Evolutionary conservation across 1,284 basidiomycete species (phyloP).

Genomic region (Athelia sp.): DNA sequence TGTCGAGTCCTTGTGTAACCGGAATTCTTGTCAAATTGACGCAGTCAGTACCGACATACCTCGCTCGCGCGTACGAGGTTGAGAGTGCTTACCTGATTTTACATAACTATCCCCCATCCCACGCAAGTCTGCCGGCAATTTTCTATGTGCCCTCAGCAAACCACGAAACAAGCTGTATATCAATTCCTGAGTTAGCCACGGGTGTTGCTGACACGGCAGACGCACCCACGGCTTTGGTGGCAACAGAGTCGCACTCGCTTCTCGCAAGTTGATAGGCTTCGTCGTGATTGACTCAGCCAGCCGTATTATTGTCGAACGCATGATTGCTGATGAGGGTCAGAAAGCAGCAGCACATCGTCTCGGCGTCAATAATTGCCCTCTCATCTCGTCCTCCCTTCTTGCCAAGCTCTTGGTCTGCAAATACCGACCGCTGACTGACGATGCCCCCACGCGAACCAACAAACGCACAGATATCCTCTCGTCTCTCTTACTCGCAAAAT

Average conservation of each 20-base stretch:
- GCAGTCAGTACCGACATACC: not conserved
- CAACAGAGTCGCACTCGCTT: constrained; percentile 68
- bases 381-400: no score
- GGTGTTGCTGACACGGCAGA: constrained; percentile 7
- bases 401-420: no score
- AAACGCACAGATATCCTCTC: constrained; percentile 60
- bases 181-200: not conserved
- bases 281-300: constrained; percentile 63
- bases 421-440: no score
- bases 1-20: constrained; percentile 69
- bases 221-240: constrained; percentile 73
- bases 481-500: constrained; percentile 49
- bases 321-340: constrained; percentile 12
- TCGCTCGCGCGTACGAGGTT: no score
- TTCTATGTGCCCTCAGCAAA: constrained; percentile 75
- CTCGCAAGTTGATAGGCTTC: constrained; percentile 57
- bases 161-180: constrained; percentile 68
- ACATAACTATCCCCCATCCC: constrained; percentile 85
- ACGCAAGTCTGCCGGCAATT: constrained; percentile 77
- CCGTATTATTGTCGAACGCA: constrained; percentile 46
- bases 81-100: constrained; percentile 68
- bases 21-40: constrained; percentile 68
- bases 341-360: no score
- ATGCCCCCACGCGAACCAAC: constrained; percentile 65
- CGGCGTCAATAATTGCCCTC: no score